Evolutionary conservation across 441 rosid genomes (phyloP).

Genomic region (Populus hybrid): DNA sequence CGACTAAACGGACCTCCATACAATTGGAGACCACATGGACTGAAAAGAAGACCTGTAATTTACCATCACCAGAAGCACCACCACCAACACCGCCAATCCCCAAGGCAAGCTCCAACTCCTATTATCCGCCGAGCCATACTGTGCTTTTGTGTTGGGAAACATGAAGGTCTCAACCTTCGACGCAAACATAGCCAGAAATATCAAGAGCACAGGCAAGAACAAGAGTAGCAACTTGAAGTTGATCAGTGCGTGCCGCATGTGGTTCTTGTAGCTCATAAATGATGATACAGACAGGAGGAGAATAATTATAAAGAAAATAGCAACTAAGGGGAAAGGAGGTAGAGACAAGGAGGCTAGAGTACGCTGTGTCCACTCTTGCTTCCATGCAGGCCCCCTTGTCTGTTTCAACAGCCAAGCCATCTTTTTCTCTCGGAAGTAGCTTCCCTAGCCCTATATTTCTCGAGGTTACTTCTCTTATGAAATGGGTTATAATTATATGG

Average conservation of each 20-base stretch:
- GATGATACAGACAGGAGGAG: slow-evolving; percentile 45
- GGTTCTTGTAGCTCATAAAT: slow-evolving; percentile 41
- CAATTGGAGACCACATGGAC: slow-evolving; percentile 54
- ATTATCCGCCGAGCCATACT: slow-evolving; percentile 19
- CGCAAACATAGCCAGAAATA: slow-evolving; percentile 27
- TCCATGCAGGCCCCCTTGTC: slow-evolving; percentile 50
- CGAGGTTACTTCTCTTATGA: neutral
- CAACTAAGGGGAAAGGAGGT: slow-evolving; percentile 56
- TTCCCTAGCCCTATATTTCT: neutral
- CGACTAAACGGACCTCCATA: slow-evolving; percentile 31
- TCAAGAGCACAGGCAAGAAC: slow-evolving; percentile 52
- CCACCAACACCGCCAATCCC: slow-evolving; percentile 47
- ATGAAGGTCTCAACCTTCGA: slow-evolving; percentile 27
- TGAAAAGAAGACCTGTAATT: slow-evolving; percentile 62
- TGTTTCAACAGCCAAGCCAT: slow-evolving; percentile 56
- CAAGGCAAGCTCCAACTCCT: slow-evolving; percentile 50
- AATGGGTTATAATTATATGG: neutral
- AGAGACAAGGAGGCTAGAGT: slow-evolving; percentile 42
- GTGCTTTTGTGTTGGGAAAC: slow-evolving; percentile 31
- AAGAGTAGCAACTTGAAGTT: slow-evolving; percentile 50
- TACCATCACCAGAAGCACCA: slow-evolving; percentile 52
- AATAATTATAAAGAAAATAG: slow-evolving; percentile 47
- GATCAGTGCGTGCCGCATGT: slow-evolving; percentile 31
- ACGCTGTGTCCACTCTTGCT: slow-evolving; percentile 51
- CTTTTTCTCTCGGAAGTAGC: neutral